Base-by-base conservation (phyloP, 768 basidiomycete genomes). In the Symmetrospora coprosmae region DNA sequence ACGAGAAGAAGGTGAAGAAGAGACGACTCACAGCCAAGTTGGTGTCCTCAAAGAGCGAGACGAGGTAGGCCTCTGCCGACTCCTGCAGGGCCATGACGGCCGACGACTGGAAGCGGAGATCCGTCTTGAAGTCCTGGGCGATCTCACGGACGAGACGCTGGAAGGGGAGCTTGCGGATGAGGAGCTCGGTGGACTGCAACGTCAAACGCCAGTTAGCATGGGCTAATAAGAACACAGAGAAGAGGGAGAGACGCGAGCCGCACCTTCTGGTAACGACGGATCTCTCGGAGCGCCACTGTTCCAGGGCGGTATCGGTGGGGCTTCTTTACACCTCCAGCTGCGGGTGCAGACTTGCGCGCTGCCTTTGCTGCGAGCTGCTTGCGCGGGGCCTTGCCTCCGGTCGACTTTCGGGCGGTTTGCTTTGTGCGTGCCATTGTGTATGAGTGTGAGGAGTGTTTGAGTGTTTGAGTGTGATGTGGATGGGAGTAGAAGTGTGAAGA, bases 361-460 rank as follows among this genome's bases (percentile, higher is more conserved):
- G 87, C 88, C 79, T 94, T 92, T 76, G 88, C 87, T 23, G 89
- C 88, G 75, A 92, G 82, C 75, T 90, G 87, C 75, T 89, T 89
- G 78, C 87, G 84, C 60, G 87, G 87, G 34, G 74, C 75, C 75
- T 73, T 68, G 82, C 89, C 90, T 85, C 92, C 92, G 65, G 92
- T 63, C 25, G 53, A 56, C 55, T 63, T 63, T 13, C 62, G 51
- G 25, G 62, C 62, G 62, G 62, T 63, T 59, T 63, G 62, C 62
- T 75, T 73, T 56, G 73, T 74, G 61, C 73, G 72, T 66, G 73
- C 73, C 69, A 72, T 74, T 69, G 72, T 37, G 2, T 19, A 27
- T 46, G 9, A 9, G 43, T 9, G 43, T 46, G 13, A 23, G 14
- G 25, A 61, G 63, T 28, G 40, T n/a, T 37, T 19, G 34, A 38